Evolutionary conservation across 805 yeast species (phyloP).

Genomic region (Saccharomycopsis olivae): DNA sequence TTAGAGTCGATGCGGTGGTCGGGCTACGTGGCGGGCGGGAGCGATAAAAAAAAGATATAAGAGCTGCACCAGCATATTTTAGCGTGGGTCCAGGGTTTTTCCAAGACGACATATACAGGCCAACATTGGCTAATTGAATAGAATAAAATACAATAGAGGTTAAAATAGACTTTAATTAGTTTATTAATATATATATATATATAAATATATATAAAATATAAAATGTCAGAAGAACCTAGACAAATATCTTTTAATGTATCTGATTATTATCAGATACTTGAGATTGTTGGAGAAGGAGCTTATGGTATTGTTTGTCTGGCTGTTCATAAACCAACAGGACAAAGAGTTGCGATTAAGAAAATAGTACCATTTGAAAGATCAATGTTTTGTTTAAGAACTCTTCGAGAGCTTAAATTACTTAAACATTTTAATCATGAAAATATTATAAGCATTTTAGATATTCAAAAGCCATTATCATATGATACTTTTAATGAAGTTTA

Average conservation of each 20-base stretch:
- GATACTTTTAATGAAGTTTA: constrained; percentile 64
- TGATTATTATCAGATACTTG: constrained; percentile 46
- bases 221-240: constrained; percentile 23
- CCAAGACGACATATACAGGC: too few species aligned
- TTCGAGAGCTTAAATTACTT: constrained; percentile 59
- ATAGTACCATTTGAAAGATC: constrained; percentile 60
- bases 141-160: too few species aligned
- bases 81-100: too few species aligned
- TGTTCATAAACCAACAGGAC: constrained; percentile 45
- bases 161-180: too few species aligned
- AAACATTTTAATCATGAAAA: constrained; percentile 64
- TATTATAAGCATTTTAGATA: constrained; percentile 54
- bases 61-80: not conserved
- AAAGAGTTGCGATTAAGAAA: constrained; percentile 67
- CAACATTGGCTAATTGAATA: too few species aligned
- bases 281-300: constrained; percentile 70
- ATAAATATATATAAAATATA: not conserved
- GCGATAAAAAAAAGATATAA: not conserved
- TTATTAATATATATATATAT: too few species aligned
- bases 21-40: not conserved
- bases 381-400: constrained; percentile 56
- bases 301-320: constrained; percentile 74
- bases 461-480: constrained; percentile 50
- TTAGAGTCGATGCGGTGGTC: not conserved
- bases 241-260: constrained; percentile 54